Percentiles rank a stretch among this genome's conserved stretches.
Conservation (phyloP, 169 alveolate genomes). For the Plasmodium yoelii region DNA sequence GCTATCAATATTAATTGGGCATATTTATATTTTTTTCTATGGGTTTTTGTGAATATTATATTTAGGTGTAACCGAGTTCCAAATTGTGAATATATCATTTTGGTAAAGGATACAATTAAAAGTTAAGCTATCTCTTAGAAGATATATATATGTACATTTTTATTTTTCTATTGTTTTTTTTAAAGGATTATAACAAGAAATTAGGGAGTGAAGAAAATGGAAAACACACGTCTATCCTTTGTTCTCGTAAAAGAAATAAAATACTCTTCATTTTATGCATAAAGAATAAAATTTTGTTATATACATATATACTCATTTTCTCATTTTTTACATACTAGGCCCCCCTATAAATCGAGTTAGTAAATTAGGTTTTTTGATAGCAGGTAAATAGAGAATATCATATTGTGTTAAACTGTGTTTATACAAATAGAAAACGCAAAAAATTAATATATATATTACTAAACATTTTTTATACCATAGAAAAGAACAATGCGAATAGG, state of each 20-base stretch:
- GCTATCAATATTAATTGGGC: background rate
- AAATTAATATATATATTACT: too few species aligned
- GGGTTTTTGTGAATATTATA: background rate
- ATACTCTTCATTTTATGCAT: background rate
- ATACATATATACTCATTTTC: background rate
- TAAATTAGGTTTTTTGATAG: constrained; percentile 47
- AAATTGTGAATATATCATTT: constrained; percentile 52
- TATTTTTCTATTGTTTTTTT: background rate
- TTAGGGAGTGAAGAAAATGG: background rate
- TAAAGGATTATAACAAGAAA: constrained; percentile 2
- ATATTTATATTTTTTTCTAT: background rate
- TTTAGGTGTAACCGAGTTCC: constrained; percentile 41
- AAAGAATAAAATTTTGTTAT: background rate
- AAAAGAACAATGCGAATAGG: background rate
- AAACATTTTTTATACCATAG: background rate
- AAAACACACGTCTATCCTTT: background rate
- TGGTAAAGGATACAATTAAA: constrained; percentile 27
- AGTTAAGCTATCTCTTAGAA: background rate
- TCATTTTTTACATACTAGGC: constrained; percentile 12
- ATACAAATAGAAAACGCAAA: too few species aligned
- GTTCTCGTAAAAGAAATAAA: background rate
- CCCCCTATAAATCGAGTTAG: constrained; percentile 43
- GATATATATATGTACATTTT: background rate
- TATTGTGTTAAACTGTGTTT: background rate
- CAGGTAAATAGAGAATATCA: constrained; percentile 31